Percentiles rank a stretch among this genome's conserved stretches.
These are phyloP conservation scores for Rubia yunnanensis DNA, from an alignment of 257 asterid genomes.

Conservation along the genomic window DNA sequence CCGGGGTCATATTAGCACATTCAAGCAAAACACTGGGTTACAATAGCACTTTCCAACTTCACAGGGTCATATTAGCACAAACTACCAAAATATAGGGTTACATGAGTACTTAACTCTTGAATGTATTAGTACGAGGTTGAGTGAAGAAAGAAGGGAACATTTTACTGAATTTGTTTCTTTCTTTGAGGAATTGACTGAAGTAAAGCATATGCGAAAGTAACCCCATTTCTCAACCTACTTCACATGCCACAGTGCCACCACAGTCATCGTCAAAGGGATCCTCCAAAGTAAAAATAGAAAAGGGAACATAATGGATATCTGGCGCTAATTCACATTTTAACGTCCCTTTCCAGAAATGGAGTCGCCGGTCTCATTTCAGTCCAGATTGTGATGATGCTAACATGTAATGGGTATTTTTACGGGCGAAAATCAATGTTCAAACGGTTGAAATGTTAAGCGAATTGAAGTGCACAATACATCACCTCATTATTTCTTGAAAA, in stretches of 20 bases:
- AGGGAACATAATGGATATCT: background rate
- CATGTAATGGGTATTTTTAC: background rate
- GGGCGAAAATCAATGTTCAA: background rate
- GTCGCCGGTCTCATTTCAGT: background rate
- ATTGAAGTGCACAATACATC: too few species aligned
- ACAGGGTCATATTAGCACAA: too few species aligned
- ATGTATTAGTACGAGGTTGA: background rate
- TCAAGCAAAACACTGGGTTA: too few species aligned
- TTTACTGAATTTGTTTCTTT: conserved; percentile 4
- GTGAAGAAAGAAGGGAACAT: background rate
- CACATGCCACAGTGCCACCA: conserved; percentile 4
- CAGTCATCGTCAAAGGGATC: background rate
- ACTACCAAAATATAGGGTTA: too few species aligned
- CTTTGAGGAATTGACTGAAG: conserved; percentile 3
- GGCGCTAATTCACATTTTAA: too few species aligned
- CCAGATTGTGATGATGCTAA: background rate
- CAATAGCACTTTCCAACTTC: too few species aligned
- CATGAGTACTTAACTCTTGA: too few species aligned
- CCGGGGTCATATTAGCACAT: too few species aligned
- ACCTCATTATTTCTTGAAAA: too few species aligned
- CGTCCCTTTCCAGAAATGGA: background rate
- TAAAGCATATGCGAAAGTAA: conserved; percentile 10
- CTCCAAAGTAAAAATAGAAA: too few species aligned
- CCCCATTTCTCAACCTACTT: background rate
- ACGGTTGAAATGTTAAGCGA: too few species aligned